Base-by-base conservation (phyloP, 495 filamentous ascomycete genomes). In the Neurospora hispaniola region DNA sequence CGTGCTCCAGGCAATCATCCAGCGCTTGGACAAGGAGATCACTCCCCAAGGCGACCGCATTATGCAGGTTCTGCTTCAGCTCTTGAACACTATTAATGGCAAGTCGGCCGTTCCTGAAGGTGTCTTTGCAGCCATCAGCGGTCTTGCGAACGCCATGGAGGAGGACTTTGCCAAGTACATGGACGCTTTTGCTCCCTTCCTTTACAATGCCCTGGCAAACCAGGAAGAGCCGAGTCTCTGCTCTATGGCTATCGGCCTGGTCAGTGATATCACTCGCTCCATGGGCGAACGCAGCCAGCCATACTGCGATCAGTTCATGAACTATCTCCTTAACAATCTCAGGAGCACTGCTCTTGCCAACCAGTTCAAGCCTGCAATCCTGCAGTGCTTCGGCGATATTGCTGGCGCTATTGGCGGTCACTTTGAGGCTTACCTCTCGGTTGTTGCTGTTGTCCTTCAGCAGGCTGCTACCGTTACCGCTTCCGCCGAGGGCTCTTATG, bases 301-400 rank as follows among this genome's bases (percentile, higher is more conserved):
- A 69, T 98, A 89, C 84, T 99, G 96, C 83, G 96, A 99, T 78
- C 85, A 88, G 73, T 98, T 98, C 80, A 99, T 99, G 96, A 99
- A 98, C 83, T 91, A 93, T 77, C 86, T 99, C 44, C 88, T 98
- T 74, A 92, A 91, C 81, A 97, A 95, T 78, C 87, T 99, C 12
- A 88, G 92, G 80, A 90, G 88, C 82, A 87, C 88, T 69, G 85
- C 88, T 42, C 88, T 96, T 35, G 92, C 93, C 74, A 97, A 98
- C 81, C 94, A 97, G 81, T 96, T 98, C 82, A 98, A 98, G 86
- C 96, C 96, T 42, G 94, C 96, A 16, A 98, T 99, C 73, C 88
- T 99, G 23, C 95, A 98, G 81, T 97, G 93, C 78, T 99, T 99
- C 80, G 96, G 96, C 71, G 96, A 99, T 81, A 97, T 98, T 82